These are phyloP conservation scores for Phytopythium vexans DNA, from an alignment of 352 stramenopile species.

Conservation along the genomic window DNA sequence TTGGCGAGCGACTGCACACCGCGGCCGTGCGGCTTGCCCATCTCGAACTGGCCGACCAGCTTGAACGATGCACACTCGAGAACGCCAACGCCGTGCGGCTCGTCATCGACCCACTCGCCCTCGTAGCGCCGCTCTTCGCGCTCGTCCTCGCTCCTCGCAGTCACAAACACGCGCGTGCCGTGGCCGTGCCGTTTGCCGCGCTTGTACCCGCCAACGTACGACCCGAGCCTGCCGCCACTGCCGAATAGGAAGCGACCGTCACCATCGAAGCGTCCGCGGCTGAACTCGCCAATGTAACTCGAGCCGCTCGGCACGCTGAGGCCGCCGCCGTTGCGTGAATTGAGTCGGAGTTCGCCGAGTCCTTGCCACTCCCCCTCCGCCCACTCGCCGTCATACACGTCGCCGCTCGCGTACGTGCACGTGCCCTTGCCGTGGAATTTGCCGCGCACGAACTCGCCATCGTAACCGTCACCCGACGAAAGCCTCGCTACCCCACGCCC, in stretches of 20 bases:
- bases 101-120: conserved; percentile 60
- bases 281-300: conserved; percentile 52
- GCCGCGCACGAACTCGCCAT: conserved; percentile 46
- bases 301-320: conserved; percentile 29
- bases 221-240: conserved; percentile 35
- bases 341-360: conserved; percentile 39
- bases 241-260: conserved; percentile 56
- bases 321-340: too few relatives aligned
- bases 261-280: conserved; percentile 48
- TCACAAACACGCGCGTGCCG: conserved; percentile 46
- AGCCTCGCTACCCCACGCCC: conserved; percentile 30
- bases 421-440: conserved; percentile 54
- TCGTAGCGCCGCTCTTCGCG: conserved; percentile 49
- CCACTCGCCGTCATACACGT: conserved; percentile 75
- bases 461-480: conserved; percentile 23
- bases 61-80: conserved; percentile 48
- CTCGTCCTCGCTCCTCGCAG: conserved; percentile 16
- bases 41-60: conserved; percentile 55
- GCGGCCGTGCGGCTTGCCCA: conserved; percentile 50
- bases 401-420: conserved; percentile 51
- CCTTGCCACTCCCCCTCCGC: conserved; percentile 53
- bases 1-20: conserved; percentile 53
- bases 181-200: conserved; percentile 55
- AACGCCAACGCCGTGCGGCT: conserved; percentile 51
- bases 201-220: conserved; percentile 61